Conservation (phyloP, 2,329 filamentous ascomycete genomes). For the Lecanicillium sp. region DNA sequence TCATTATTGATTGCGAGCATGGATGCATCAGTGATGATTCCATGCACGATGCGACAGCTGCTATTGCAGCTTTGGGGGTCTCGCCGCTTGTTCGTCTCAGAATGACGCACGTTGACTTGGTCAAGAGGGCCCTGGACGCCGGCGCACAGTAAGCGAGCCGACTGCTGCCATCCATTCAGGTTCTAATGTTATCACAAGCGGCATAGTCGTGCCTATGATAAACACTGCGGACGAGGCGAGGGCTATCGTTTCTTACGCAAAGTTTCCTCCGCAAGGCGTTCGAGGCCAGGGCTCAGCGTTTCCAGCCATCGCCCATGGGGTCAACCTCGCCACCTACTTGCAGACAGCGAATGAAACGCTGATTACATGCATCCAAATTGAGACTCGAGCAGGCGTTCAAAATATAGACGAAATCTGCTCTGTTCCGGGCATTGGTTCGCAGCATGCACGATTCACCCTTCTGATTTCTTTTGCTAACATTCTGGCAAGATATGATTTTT, state of each 20-base stretch:
- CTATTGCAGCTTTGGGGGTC: slow-evolving; percentile 33
- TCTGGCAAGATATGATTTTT: slow-evolving; percentile 33
- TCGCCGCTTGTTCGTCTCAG: slow-evolving; percentile 36
- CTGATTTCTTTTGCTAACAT: not conserved
- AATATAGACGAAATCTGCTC: slow-evolving; percentile 35
- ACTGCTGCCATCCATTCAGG: too few relatives aligned
- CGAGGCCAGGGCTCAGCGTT: slow-evolving; percentile 40
- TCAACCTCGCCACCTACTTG: slow-evolving; percentile 36
- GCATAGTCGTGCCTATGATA: slow-evolving; percentile 38
- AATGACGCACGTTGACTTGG: slow-evolving; percentile 27
- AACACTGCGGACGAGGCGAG: slow-evolving; percentile 35
- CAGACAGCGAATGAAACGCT: slow-evolving; percentile 37
- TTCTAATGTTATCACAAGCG: too few relatives aligned
- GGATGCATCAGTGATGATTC: slow-evolving; percentile 35
- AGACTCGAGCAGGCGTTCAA: slow-evolving; percentile 37
- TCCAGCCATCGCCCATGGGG: slow-evolving; percentile 31
- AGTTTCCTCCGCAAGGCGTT: slow-evolving; percentile 38
- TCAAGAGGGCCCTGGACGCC: slow-evolving; percentile 39
- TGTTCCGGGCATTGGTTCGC: slow-evolving; percentile 29
- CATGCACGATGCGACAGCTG: slow-evolving; percentile 42
- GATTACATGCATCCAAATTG: slow-evolving; percentile 40
- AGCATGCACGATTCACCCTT: not conserved
- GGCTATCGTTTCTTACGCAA: slow-evolving; percentile 34
- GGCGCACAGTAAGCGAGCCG: too few relatives aligned
- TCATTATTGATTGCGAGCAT: slow-evolving; percentile 43